phyloP scores from a whole-genome alignment of 176 grass and related monocot genomes.

The Musa schizocarpa region DNA sequence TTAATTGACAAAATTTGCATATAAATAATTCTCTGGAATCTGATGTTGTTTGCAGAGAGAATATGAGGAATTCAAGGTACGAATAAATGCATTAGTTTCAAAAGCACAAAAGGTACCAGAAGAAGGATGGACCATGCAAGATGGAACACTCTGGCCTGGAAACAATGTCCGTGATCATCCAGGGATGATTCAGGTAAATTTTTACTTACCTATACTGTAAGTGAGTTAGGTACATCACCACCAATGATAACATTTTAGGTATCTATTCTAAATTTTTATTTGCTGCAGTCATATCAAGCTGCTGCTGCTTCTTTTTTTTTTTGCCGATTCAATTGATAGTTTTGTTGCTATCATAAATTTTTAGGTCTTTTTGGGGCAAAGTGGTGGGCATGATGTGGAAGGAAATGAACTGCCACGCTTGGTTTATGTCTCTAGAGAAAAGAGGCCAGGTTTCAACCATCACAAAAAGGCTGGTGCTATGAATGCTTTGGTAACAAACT shows the following conservation, averaged over 20 bases:
- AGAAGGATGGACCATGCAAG: constrained; percentile 98
- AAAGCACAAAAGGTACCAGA: constrained; percentile 90
- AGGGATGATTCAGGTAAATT: constrained; percentile 86
- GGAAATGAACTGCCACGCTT: constrained; percentile 83
- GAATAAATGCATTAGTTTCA: constrained; percentile 84
- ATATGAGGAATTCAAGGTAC: constrained; percentile 89
- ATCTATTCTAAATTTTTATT: not conserved
- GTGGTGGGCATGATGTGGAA: constrained; percentile 71
- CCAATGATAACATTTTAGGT: too few relatives aligned
- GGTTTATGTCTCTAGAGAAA: constrained; percentile 92
- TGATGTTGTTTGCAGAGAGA: constrained; percentile 54
- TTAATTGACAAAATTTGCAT: not conserved
- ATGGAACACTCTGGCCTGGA: constrained; percentile 90
- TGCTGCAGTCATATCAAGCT: not conserved
- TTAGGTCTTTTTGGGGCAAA: constrained; percentile 96
- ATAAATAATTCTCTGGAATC: constrained; percentile 10
- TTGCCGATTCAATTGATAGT: constrained; percentile 4
- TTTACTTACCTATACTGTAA: not conserved
- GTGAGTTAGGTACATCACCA: too few relatives aligned
- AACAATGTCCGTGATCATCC: constrained; percentile 91
- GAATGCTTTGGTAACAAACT: constrained; percentile 66
- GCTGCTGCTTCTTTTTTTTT: not conserved
- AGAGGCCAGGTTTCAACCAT: constrained; percentile 79
- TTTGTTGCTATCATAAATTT: constrained; percentile 18
- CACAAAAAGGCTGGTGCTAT: constrained; percentile 97